These are phyloP conservation scores for Fusarium nelsonii DNA, from an alignment of 2,329 filamentous ascomycete genomes.

Conservation along the genomic window DNA sequence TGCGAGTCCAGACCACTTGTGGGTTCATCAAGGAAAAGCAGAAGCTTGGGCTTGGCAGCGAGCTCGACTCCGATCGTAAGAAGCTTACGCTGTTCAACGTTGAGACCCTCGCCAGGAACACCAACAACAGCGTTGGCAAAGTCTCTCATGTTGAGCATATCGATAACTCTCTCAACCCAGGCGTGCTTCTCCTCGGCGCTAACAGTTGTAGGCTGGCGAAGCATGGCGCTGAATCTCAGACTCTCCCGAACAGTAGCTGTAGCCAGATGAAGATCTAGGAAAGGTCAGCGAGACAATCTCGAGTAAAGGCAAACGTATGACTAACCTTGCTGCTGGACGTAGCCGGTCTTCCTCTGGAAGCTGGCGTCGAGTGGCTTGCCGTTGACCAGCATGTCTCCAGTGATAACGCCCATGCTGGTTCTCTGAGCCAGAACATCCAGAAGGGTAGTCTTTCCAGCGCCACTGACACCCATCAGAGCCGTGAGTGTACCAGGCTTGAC, in stretches of 20 bases:
- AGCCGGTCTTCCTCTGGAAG: slow-evolving; percentile 75
- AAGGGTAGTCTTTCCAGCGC: slow-evolving; percentile 60
- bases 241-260: slow-evolving; percentile 68
- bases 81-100: slow-evolving; percentile 72
- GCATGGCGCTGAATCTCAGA: slow-evolving; percentile 67
- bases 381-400: slow-evolving; percentile 75
- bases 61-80: slow-evolving; percentile 72
- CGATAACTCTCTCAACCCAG: slow-evolving; percentile 74
- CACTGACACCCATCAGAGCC: slow-evolving; percentile 76
- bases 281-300: slow-evolving; percentile 1
- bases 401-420: slow-evolving; percentile 71
- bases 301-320: fast-evolving
- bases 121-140: slow-evolving; percentile 76
- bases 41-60: slow-evolving; percentile 67
- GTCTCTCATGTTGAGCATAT: slow-evolving; percentile 75
- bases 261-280: slow-evolving; percentile 65
- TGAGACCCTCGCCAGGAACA: slow-evolving; percentile 70
- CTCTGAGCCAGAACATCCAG: slow-evolving; percentile 61
- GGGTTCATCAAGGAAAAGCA: slow-evolving; percentile 73
- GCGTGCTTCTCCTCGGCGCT: slow-evolving; percentile 68
- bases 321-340: slow-evolving; percentile 73
- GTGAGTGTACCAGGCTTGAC: slow-evolving; percentile 90
- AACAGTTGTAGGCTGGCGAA: slow-evolving; percentile 67
- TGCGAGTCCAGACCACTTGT: slow-evolving; percentile 73
- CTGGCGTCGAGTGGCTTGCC: slow-evolving; percentile 66